Conservation (phyloP, 805 yeast species). For the Metschnikowia matae region DNA sequence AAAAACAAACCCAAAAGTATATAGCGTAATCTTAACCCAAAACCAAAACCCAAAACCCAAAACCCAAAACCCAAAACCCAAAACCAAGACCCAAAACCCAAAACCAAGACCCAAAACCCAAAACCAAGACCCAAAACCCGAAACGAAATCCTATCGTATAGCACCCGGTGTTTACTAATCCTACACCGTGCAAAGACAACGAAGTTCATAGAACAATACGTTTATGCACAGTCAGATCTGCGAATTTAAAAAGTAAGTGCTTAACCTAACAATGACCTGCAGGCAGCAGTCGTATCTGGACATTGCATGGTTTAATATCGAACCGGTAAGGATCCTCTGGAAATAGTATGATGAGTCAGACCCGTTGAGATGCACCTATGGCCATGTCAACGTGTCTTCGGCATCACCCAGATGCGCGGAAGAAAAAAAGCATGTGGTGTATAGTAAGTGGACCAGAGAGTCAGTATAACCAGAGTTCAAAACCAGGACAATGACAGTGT, state of each 20-base stretch:
- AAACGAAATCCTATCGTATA: too few relatives aligned
- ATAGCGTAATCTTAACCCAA: neutral
- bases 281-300: neutral
- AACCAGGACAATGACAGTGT: too few relatives aligned
- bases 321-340: neutral
- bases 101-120: neutral
- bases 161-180: too few relatives aligned
- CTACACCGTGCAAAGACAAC: too few relatives aligned
- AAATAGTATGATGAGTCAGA: too few relatives aligned
- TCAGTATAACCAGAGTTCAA: too few relatives aligned
- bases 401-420: neutral
- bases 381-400: neutral
- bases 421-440: neutral
- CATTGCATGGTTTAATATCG: neutral
- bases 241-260: neutral
- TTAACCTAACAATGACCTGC: neutral
- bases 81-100: too few relatives aligned
- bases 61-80: neutral
- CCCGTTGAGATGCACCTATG: neutral
- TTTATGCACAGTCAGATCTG: conserved; percentile 1
- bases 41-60: neutral
- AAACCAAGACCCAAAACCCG: too few relatives aligned
- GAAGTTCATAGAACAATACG: neutral
- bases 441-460: too few relatives aligned
- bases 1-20: too few relatives aligned